Base-by-base conservation (phyloP, 23 red algal species). In the Chondrus crispus region DNA sequence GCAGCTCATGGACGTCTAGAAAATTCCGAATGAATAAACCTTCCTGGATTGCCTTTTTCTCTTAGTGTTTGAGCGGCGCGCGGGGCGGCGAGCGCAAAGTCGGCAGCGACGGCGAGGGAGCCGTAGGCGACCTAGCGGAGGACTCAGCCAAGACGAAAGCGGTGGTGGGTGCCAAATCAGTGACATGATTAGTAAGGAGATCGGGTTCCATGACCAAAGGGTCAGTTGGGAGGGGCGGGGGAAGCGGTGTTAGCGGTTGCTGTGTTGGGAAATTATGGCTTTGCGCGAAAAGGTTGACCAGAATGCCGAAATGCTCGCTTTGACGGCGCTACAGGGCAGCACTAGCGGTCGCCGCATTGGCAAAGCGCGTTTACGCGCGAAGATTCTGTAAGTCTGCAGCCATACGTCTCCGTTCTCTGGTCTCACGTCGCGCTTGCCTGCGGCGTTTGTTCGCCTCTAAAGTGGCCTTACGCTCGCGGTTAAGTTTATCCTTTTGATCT, bases 271-370 rank as follows among this genome's bases (percentile, higher is more conserved):
- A 2, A 37, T 51, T 55, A 14, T 88, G 2, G 10, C 28, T 58
- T 7, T 51, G 42, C 16, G 70, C 66, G 32, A 50, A 74, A 45
- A 88, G 3, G 29, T 13, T 11, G 35, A 24, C 6, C 6, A 88
- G 45, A 26, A 72, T 51, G 38, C 55, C 51, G 32, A 89, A 62
- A 32, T 76, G 85, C 50, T 89, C 85, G 2, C 16, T 46, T 39
- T 77, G 85, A 24, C 62, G 0, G 35, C 44, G 10, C 42, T 76
- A 5, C 0, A 79, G 10, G 11, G 85, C 68, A 18, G 45, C 71
- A 62, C 68, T 89, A 19, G 85, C 85, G 8, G 7, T 63, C 2
- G 68, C 49, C 24, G 71, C 45, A 45, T 89, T 77, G 9, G 85
- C 43, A 41, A 58, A 46, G 22, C 19, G 70, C 2, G 85, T 89